Percentiles rank a stretch among this genome's conserved stretches.
Evolutionary conservation across 257 asterid genomes (phyloP).

Genomic region (Rehmannia glutinosa): DNA sequence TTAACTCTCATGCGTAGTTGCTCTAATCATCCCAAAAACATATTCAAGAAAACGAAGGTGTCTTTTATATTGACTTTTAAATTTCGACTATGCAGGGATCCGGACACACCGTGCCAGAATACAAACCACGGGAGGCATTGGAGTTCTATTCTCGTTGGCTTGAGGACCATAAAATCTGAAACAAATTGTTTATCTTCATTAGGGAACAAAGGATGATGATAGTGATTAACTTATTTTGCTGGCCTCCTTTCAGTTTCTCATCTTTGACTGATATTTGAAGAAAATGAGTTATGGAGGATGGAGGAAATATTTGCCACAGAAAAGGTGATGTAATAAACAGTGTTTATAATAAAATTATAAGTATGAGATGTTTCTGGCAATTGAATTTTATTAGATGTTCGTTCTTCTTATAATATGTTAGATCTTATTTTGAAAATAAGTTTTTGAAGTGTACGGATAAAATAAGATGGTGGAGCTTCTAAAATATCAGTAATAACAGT

Average conservation of each 20-base stretch:
- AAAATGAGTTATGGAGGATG: not conserved
- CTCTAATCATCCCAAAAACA: too few relatives aligned
- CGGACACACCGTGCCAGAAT: slow-evolving; percentile 93
- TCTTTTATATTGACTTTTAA: not conserved
- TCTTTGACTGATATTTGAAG: not conserved
- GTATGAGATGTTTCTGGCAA: too few relatives aligned
- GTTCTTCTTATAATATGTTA: too few relatives aligned
- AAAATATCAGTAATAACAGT: too few relatives aligned
- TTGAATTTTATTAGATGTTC: too few relatives aligned
- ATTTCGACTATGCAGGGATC: slow-evolving; percentile 53
- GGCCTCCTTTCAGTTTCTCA: not conserved
- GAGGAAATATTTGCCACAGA: not conserved
- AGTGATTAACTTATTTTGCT: not conserved
- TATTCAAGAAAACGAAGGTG: too few relatives aligned
- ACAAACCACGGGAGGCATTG: slow-evolving; percentile 86
- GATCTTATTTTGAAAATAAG: too few relatives aligned
- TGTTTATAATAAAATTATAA: too few relatives aligned
- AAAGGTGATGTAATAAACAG: not conserved
- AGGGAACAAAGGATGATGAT: not conserved
- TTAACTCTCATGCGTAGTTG: too few relatives aligned
- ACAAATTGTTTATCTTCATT: not conserved
- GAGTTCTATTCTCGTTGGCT: slow-evolving; percentile 74
- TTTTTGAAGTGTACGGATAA: too few relatives aligned
- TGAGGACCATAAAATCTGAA: slow-evolving; percentile 49
- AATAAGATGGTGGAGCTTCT: too few relatives aligned